Evolutionary conservation across 192 early-diverging fungal genomes (phyloP).

Genomic region (Helicostylum pulchrum): DNA sequence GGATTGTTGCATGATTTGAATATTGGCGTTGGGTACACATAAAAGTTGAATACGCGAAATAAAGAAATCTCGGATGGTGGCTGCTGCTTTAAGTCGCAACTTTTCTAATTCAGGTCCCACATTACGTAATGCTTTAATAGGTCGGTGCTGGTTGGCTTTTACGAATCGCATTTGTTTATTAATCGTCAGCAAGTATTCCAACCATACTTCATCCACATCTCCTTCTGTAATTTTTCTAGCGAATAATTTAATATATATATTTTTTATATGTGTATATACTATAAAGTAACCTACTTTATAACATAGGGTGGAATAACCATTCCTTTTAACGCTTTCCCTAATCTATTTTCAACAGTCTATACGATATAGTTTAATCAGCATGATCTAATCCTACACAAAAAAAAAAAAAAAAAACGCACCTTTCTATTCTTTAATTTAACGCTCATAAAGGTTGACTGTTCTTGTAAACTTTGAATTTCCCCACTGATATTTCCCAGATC

Average conservation of each 20-base stretch:
- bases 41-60: conserved; percentile 83
- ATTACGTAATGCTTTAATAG: conserved; percentile 78
- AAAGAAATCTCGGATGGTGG: conserved; percentile 86
- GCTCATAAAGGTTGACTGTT: conserved; percentile 76
- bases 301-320: conserved; percentile 75
- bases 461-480: conserved; percentile 87
- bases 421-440: conserved; percentile 81
- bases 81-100: conserved; percentile 77
- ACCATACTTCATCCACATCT: conserved; percentile 89
- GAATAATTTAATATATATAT: background rate
- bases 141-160: conserved; percentile 67
- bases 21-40: conserved; percentile 87
- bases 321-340: conserved; percentile 78
- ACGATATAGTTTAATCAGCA: background rate
- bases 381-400: background rate
- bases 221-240: conserved; percentile 84
- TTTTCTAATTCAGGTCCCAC: conserved; percentile 91
- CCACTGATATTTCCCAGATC: conserved; percentile 84
- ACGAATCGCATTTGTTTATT: conserved; percentile 87
- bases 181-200: conserved; percentile 78
- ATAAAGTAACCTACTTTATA: conserved; percentile 45
- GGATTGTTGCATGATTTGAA: conserved; percentile 89
- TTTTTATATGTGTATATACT: conserved; percentile 1
- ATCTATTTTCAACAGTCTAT: conserved; percentile 64
- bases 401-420: conserved; percentile 22